These are phyloP conservation scores for Chytriomyces sp. DNA, from an alignment of 192 early-diverging fungal species.

Conservation along the genomic window DNA sequence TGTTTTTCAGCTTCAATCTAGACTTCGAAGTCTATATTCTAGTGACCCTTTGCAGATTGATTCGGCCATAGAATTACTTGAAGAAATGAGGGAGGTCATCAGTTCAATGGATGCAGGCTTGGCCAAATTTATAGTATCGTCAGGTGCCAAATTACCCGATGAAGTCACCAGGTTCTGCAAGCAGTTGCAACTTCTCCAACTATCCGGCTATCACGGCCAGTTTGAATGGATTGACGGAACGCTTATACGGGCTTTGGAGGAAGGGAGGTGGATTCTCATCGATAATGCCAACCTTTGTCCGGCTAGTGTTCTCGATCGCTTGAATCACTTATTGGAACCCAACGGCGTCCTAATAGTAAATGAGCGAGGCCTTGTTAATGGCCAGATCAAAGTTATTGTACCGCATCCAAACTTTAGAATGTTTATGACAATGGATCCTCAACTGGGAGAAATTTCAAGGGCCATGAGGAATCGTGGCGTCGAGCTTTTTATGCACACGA, in stretches of 20 bases:
- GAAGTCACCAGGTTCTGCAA: conserved; percentile 5
- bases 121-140: background rate
- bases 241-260: conserved; percentile 83
- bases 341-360: conserved; percentile 85
- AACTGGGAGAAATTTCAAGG: conserved; percentile 88
- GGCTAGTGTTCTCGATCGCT: conserved; percentile 90
- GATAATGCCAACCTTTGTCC: conserved; percentile 97
- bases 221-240: conserved; percentile 99
- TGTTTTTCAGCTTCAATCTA: conserved; percentile 1
- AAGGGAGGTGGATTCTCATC: conserved; percentile 91
- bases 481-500: conserved; percentile 75
- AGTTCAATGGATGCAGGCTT: conserved; percentile 5
- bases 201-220: conserved; percentile 55
- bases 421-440: conserved; percentile 94
- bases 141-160: conserved; percentile 8
- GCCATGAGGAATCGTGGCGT: conserved; percentile 98
- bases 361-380: conserved; percentile 83
- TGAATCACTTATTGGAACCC: conserved; percentile 92
- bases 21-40: background rate
- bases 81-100: background rate
- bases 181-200: background rate
- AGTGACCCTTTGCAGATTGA: background rate
- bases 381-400: conserved; percentile 68
- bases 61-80: background rate
- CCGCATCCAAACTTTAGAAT: conserved; percentile 92